A percentile compares a stretch with the other conserved stretches of the same genome.
These are phyloP conservation scores for Aspergillus ochraceoroseus DNA, from an alignment of 2,329 filamentous ascomycete genomes.

Conservation along the genomic window DNA sequence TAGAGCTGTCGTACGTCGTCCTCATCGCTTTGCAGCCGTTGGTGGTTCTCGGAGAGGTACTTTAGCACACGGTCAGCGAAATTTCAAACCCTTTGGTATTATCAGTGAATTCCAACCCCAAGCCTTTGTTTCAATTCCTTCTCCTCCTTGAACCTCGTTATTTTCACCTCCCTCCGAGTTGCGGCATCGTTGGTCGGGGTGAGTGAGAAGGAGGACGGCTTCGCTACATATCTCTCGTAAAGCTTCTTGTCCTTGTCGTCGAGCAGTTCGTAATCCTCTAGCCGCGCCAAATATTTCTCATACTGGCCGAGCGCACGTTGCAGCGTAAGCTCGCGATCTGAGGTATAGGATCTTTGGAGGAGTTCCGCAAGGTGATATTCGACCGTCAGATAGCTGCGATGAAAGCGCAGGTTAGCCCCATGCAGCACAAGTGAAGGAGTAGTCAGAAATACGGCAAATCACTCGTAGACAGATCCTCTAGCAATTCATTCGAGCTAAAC, in stretches of 20 bases:
- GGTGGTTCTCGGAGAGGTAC: constrained; percentile 57
- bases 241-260: constrained; percentile 60
- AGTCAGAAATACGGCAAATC: constrained; percentile 63
- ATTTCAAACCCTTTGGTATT: constrained; percentile 8
- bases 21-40: constrained; percentile 68
- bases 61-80: constrained; percentile 40
- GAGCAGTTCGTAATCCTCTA: constrained; percentile 76
- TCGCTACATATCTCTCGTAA: constrained; percentile 67
- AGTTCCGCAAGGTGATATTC: constrained; percentile 77
- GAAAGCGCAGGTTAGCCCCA: constrained; percentile 21
- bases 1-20: constrained; percentile 75
- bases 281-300: constrained; percentile 68
- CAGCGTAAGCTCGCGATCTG: constrained; percentile 61
- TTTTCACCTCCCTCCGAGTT: constrained; percentile 73
- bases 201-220: constrained; percentile 67
- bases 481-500: constrained; percentile 83
- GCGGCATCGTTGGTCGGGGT: constrained; percentile 62
- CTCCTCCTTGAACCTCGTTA: constrained; percentile 76
- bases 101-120: constrained; percentile 50
- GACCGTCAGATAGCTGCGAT: constrained; percentile 64
- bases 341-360: constrained; percentile 59
- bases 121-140: constrained; percentile 78
- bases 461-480: constrained; percentile 81
- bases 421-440: too few species aligned
- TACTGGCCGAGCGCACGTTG: constrained; percentile 63